A percentile compares a stretch with the other conserved stretches of the same genome.
These are phyloP conservation scores for Hypsizygus marmoreus DNA, from an alignment of 768 basidiomycete species.

Conservation along the genomic window DNA sequence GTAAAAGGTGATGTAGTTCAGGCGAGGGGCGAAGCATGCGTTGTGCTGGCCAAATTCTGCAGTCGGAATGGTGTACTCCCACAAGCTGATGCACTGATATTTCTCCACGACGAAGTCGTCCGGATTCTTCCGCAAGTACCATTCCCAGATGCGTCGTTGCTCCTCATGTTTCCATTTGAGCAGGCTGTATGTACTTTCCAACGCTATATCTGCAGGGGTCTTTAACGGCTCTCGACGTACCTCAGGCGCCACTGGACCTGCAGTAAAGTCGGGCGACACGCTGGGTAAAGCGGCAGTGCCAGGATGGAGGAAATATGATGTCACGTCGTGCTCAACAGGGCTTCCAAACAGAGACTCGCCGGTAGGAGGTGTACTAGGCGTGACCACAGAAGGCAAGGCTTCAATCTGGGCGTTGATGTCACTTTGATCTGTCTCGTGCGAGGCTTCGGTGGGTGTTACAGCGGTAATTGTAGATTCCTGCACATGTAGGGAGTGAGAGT, in stretches of 20 bases:
- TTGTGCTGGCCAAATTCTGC: slow-evolving; percentile 67
- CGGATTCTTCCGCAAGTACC: slow-evolving; percentile 85
- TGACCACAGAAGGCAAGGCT: slow-evolving; percentile 39
- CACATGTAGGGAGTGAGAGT: slow-evolving; percentile 40
- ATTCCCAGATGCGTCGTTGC: slow-evolving; percentile 90
- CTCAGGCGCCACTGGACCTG: slow-evolving; percentile 20
- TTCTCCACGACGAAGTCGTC: slow-evolving; percentile 91
- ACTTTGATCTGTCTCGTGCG: slow-evolving; percentile 31
- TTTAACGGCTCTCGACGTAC: slow-evolving; percentile 52
- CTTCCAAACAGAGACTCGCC: slow-evolving; percentile 24
- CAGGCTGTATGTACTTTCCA: slow-evolving; percentile 71
- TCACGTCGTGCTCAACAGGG: slow-evolving; percentile 31
- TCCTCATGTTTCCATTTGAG: slow-evolving; percentile 84
- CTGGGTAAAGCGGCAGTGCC: slow-evolving; percentile 22
- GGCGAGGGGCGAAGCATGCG: slow-evolving; percentile 73
- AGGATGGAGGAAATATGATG: slow-evolving; percentile 33
- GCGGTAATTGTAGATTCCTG: slow-evolving; percentile 46
- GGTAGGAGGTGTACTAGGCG: slow-evolving; percentile 38
- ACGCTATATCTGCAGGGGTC: slow-evolving; percentile 65
- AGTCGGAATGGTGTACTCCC: slow-evolving; percentile 79
- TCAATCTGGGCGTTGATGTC: slow-evolving; percentile 75
- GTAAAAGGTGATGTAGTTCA: slow-evolving; percentile 85
- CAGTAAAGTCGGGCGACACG: slow-evolving; percentile 9
- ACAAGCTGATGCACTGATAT: slow-evolving; percentile 85
- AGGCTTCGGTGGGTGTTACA: slow-evolving; percentile 26